Percentiles rank a stretch among this genome's conserved stretches.
These are phyloP conservation scores for Aureoboletus auriporus DNA, from an alignment of 768 basidiomycete genomes.

Conservation along the genomic window DNA sequence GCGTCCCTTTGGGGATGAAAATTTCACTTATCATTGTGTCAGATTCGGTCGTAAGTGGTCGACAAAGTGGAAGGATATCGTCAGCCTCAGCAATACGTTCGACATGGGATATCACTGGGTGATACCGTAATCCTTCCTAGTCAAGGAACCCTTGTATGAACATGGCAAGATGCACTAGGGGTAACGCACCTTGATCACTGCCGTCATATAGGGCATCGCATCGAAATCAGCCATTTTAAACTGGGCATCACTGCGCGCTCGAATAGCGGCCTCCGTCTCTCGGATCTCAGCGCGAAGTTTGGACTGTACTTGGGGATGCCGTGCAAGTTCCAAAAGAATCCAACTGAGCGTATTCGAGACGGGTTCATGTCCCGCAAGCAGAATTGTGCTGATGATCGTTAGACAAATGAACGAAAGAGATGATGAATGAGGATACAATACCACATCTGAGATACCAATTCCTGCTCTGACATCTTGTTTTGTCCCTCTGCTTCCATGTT, in stretches of 20 bases:
- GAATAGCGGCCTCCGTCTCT: background rate
- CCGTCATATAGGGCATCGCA: conserved; percentile 39
- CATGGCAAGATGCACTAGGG: background rate
- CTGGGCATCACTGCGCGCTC: background rate
- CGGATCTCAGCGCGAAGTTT: conserved; percentile 44
- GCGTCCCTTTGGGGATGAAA: conserved; percentile 47
- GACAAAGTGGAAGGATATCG: conserved; percentile 54
- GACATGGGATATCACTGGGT: conserved; percentile 48
- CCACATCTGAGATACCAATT: conserved; percentile 4
- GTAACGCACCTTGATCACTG: background rate
- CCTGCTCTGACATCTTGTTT: conserved; percentile 16
- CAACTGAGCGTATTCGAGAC: conserved; percentile 40
- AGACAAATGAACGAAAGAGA: no score
- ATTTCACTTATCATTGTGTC: conserved; percentile 43
- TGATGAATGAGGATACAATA: background rate
- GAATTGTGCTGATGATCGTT: conserved; percentile 33
- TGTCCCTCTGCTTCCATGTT: conserved; percentile 25
- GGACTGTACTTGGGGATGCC: conserved; percentile 53
- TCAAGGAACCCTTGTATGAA: conserved; percentile 19
- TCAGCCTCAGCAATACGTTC: conserved; percentile 49
- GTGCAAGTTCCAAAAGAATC: conserved; percentile 51
- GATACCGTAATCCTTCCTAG: conserved; percentile 38
- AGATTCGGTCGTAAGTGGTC: conserved; percentile 42
- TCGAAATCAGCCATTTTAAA: conserved; percentile 40
- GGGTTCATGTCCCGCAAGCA: conserved; percentile 46